These are phyloP conservation scores for Populus tremula DNA, from an alignment of 345 rosid genomes.

Conservation along the genomic window DNA sequence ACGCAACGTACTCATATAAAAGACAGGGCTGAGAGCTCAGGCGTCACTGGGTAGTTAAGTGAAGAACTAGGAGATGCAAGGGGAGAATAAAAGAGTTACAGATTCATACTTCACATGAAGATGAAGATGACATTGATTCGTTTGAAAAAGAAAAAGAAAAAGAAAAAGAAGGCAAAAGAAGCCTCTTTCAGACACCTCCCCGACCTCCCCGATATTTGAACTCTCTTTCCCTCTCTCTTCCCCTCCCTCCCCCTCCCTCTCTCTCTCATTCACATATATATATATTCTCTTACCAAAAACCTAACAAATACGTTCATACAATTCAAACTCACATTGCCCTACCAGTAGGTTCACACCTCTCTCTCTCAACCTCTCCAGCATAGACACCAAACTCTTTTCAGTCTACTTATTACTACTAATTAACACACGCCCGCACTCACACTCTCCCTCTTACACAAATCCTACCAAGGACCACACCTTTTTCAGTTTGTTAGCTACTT, in stretches of 20 bases:
- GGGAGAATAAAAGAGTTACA: background rate
- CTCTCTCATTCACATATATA: background rate
- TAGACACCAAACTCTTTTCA: conserved; percentile 18
- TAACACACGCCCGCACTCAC: background rate
- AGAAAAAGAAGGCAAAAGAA: background rate
- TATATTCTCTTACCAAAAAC: conserved; percentile 7
- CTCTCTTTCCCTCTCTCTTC: background rate
- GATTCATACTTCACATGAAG: background rate
- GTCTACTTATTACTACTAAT: too few relatives aligned
- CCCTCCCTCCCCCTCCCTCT: background rate
- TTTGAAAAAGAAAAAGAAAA: conserved; percentile 11
- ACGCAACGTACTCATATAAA: background rate
- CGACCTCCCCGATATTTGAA: conserved; percentile 38
- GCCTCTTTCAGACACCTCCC: conserved; percentile 18
- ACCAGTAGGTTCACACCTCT: background rate
- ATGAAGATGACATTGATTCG: conserved; percentile 5
- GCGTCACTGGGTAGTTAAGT: background rate
- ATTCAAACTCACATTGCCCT: background rate
- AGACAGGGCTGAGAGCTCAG: background rate
- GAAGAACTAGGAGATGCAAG: background rate
- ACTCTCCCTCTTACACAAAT: conserved; percentile 10
- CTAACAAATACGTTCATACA: background rate
- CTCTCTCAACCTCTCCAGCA: conserved; percentile 17
- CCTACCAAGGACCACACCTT: conserved; percentile 28
- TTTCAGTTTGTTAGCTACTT: conserved; percentile 19